These are phyloP conservation scores for Adansonia madagascariensis DNA, from an alignment of 441 rosid species.

Conservation along the genomic window DNA sequence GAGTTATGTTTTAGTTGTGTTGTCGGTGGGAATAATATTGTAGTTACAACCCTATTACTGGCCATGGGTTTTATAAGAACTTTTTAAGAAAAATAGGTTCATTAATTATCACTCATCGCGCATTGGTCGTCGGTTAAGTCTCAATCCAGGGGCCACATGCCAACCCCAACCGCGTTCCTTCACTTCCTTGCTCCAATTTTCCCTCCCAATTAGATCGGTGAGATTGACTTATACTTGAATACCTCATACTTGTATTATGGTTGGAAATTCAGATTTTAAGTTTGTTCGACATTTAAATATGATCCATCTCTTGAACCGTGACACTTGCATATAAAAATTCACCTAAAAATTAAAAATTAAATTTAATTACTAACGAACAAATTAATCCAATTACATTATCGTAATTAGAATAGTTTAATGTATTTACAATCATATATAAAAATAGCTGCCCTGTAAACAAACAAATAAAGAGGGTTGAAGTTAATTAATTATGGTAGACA, in stretches of 20 bases:
- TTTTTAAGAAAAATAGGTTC: not conserved
- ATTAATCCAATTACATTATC: too few relatives aligned
- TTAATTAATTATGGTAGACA: not conserved
- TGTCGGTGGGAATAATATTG: conserved; percentile 6
- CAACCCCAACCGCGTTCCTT: conserved; percentile 13
- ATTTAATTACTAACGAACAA: too few relatives aligned
- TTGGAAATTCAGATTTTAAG: not conserved
- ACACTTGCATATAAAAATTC: too few relatives aligned
- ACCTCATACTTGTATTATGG: too few relatives aligned
- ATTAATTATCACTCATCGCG: not conserved
- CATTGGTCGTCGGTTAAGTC: conserved; percentile 20
- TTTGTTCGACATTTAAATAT: too few relatives aligned
- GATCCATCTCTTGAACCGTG: too few relatives aligned
- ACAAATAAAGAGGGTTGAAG: not conserved
- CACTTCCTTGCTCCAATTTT: not conserved
- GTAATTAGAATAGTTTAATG: not conserved
- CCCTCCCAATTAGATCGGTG: too few relatives aligned
- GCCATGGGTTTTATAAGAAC: not conserved
- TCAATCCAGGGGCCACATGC: conserved; percentile 20
- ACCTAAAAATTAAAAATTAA: too few relatives aligned
- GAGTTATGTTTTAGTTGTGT: not conserved
- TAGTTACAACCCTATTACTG: not conserved
- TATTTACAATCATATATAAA: not conserved
- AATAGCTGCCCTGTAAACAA: not conserved
- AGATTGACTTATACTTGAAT: too few relatives aligned